Percentiles rank a stretch among this genome's conserved stretches.
phyloP scores from a whole-genome alignment of 345 rosid genomes.

The Dipteronia dyeriana region DNA sequence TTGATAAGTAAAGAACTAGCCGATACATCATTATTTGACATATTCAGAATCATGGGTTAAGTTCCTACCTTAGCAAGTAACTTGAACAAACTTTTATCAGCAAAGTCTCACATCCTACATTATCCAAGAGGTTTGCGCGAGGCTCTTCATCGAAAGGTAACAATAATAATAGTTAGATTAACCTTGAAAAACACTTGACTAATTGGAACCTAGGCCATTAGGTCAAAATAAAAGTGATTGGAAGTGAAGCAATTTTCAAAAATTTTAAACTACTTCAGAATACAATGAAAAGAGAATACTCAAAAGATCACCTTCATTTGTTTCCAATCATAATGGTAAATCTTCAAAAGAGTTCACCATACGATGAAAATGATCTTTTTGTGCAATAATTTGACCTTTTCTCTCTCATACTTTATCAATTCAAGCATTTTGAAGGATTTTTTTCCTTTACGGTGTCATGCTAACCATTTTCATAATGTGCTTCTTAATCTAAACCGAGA shows the following conservation, averaged over 20 bases:
- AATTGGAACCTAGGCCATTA: not conserved
- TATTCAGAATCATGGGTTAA: conserved; percentile 56
- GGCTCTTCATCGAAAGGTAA: conserved; percentile 80
- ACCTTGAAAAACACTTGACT: not conserved
- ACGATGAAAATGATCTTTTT: not conserved
- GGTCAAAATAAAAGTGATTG: not conserved
- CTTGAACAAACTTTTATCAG: conserved; percentile 58
- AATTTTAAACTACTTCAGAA: too few relatives aligned
- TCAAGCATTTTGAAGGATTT: not conserved
- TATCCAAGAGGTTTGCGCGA: conserved; percentile 92
- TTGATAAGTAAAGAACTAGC: conserved; percentile 34
- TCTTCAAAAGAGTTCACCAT: not conserved
- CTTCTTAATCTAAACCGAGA: not conserved
- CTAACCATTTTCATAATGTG: not conserved
- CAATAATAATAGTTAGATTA: not conserved
- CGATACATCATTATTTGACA: conserved; percentile 39
- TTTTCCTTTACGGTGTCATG: not conserved
- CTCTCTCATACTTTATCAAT: not conserved
- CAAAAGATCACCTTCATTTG: not conserved
- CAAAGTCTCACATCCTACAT: conserved; percentile 63
- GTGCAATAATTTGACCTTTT: not conserved
- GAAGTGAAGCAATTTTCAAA: not conserved
- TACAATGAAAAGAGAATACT: not conserved
- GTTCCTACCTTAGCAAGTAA: conserved; percentile 63
- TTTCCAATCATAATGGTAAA: not conserved